These are phyloP conservation scores for Cicer yamashitae DNA, from an alignment of 306 rosid genomes.

Conservation along the genomic window DNA sequence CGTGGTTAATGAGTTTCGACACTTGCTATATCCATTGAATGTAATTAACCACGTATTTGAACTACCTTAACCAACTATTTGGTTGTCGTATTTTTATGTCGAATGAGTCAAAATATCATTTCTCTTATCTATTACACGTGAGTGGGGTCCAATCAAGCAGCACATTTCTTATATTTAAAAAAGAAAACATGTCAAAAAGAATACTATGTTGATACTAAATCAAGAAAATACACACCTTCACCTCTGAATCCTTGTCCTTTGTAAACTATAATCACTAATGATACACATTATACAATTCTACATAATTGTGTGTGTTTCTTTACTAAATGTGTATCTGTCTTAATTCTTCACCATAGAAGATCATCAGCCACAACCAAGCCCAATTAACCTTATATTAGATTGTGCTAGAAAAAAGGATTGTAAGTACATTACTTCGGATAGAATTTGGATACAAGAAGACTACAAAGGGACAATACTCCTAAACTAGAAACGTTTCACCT, in stretches of 20 bases:
- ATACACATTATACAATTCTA: conserved; percentile 7
- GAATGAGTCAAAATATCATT: too few species aligned
- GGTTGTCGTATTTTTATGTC: too few species aligned
- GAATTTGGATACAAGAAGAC: conserved; percentile 31
- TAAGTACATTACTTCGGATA: conserved; percentile 3
- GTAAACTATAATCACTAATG: not conserved
- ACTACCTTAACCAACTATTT: too few species aligned
- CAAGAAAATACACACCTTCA: not conserved
- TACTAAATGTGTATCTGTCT: not conserved
- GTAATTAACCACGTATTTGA: too few species aligned
- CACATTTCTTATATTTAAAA: not conserved
- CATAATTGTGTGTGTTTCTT: conserved; percentile 16
- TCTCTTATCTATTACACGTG: not conserved
- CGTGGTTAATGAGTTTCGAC: too few species aligned
- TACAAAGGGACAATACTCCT: conserved; percentile 30
- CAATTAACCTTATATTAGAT: not conserved
- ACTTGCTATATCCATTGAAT: too few species aligned
- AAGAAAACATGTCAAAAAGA: not conserved
- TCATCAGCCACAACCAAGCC: conserved; percentile 27
- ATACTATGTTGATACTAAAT: not conserved
- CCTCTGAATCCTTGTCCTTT: not conserved
- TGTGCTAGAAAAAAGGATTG: not conserved
- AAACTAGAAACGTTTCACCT: conserved; percentile 34
- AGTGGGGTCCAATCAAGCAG: conserved; percentile 3
- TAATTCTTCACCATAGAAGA: conserved; percentile 25